Evolutionary conservation across 2,329 filamentous ascomycete genomes (phyloP).

Genomic region (Fusarium tupiense): DNA sequence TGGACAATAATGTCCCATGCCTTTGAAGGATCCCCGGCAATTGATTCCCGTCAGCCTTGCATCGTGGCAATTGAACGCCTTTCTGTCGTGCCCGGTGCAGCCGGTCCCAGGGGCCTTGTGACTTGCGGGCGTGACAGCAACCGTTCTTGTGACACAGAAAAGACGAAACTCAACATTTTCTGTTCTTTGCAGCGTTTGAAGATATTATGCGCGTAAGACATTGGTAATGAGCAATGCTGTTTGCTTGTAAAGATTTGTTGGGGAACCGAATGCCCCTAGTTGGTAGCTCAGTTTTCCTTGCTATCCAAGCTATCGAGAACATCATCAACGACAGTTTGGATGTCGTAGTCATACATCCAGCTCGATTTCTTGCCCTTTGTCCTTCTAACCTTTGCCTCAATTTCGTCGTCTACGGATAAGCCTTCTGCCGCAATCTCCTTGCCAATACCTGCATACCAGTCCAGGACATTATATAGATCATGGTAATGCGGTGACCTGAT

Average conservation of each 20-base stretch:
- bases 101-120: slow-evolving; percentile 2
- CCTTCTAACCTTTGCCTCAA: slow-evolving; percentile 35
- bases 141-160: slow-evolving; percentile 7
- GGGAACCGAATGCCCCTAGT: not conserved
- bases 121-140: not conserved
- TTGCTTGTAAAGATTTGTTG: not conserved
- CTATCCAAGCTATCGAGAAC: not conserved
- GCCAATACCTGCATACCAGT: slow-evolving; percentile 35
- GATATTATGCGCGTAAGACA: too few relatives aligned
- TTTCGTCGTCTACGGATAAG: slow-evolving; percentile 38
- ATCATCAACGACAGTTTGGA: slow-evolving; percentile 34
- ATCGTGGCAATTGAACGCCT: not conserved
- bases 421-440: slow-evolving; percentile 25
- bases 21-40: not conserved
- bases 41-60: not conserved
- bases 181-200: not conserved
- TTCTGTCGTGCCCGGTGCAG: not conserved
- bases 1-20: not conserved
- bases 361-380: slow-evolving; percentile 32
- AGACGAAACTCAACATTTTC: not conserved
- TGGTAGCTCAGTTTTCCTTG: not conserved
- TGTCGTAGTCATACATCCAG: slow-evolving; percentile 45
- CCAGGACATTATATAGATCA: slow-evolving; percentile 39
- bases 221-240: not conserved
- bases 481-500: slow-evolving; percentile 46